Percentiles rank a stretch among this genome's conserved stretches.
Conservation (phyloP, 2,329 filamentous ascomycete genomes). For the Phialemoniopsis sp. region DNA sequence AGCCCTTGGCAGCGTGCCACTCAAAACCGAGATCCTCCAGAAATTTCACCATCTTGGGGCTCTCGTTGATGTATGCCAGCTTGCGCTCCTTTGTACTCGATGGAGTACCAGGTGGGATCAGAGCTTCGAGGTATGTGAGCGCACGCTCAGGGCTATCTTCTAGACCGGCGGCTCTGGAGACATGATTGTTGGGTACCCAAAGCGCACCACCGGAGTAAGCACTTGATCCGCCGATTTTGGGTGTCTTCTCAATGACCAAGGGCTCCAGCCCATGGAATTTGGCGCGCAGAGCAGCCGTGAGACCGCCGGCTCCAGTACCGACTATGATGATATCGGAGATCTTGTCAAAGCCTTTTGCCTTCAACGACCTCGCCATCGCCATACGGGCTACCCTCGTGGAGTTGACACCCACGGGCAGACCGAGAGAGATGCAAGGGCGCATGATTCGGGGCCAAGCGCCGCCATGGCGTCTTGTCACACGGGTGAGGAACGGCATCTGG, state of each 20-base stretch:
- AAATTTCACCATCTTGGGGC: constrained; percentile 22
- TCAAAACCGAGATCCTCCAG: constrained; percentile 19
- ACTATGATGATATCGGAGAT: constrained; percentile 22
- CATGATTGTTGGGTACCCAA: constrained; percentile 26
- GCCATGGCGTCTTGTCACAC: too few relatives aligned
- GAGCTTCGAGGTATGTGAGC: constrained; percentile 18
- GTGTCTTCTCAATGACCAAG: constrained; percentile 25
- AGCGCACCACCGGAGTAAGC: constrained; percentile 25
- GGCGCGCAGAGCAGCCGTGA: constrained; percentile 23
- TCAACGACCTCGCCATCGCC: too few relatives aligned
- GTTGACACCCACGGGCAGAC: too few relatives aligned
- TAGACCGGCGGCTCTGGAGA: constrained; percentile 10
- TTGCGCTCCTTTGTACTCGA: constrained; percentile 18
- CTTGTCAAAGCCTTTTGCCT: too few relatives aligned
- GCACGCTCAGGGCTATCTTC: constrained; percentile 18
- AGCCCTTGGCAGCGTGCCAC: constrained; percentile 16
- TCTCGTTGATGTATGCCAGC: constrained; percentile 22
- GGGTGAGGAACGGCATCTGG: too few relatives aligned
- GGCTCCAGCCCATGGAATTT: constrained; percentile 13
- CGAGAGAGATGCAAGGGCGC: too few relatives aligned
- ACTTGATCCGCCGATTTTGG: constrained; percentile 25
- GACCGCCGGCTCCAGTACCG: constrained; percentile 22
- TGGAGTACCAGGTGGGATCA: constrained; percentile 20
- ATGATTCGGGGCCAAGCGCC: too few relatives aligned
- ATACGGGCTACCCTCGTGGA: too few relatives aligned